Base-by-base conservation (phyloP, 495 filamentous ascomycete genomes). In the Letharia columbiana region DNA sequence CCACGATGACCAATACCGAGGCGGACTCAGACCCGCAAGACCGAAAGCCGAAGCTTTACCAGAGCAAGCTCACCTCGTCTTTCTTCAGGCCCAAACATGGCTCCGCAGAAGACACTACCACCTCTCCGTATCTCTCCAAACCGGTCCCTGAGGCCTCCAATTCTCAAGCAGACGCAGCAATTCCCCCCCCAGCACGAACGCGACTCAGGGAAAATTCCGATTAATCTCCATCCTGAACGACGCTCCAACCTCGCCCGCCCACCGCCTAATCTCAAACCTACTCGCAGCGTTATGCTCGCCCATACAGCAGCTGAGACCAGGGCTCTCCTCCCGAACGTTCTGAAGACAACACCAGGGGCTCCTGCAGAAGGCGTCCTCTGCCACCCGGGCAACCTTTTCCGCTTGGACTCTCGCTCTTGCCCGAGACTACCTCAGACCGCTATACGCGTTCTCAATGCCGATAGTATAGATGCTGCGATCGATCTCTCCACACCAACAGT, bases 381-480 rank as follows among this genome's bases (percentile, higher is more conserved):
- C 58, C 39, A 68, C 2, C 61, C 63, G 12, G 37, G 50, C 39
- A 70, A 49, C 44, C 68, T 68, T 18, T 62, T 63, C 15, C 62
- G 54, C 7, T 64, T 78, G 23, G 50, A 70, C 12, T 31, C 66
- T 2, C 62, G 45, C 18, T 69, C 65, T 20, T 73, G 62, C 60
- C 77, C 74, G 1, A 61, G 42, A 3, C 66, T 73, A 28, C 60
- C 73, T 18, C 63, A 28, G 4, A 71, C 79, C 6, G 50, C 62
- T 9, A 72, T 81, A 54, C 70, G 71, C 56, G 82, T 87, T 78
- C 75, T 94, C 18, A 90, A 92, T 71, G 87, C 89, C 18, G 86
- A 88, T 60, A 93, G 89, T 2, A 82, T 97, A 13, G 91, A 96
- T 69, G 91, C 92, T 47, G 86, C 85, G 66, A 85, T 87, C 66